Evolutionary conservation across 2,329 filamentous ascomycete genomes (phyloP), one percentile per base, ranked within the genome.

Genomic region (Aspergillus melleus): DNA sequence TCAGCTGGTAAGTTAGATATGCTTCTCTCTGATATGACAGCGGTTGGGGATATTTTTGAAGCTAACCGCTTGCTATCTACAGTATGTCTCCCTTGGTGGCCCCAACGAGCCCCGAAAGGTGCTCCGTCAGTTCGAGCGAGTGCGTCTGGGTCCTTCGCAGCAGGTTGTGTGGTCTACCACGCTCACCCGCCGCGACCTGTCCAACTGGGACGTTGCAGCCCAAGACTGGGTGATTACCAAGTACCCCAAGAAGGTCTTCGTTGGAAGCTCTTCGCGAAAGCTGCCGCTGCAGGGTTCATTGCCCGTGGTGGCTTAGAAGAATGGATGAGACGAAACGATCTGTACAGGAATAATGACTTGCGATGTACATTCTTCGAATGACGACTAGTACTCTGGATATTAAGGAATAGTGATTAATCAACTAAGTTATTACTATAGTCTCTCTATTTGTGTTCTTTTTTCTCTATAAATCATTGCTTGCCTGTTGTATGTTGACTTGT

Each of bases 151-250:
- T 4, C 84, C 91, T 0, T 91, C 91, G n/a, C 74, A 86, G 74
- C 86, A 83, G 54, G 81, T 79, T 3, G 85, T 82, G 2, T 96
- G 95, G 80, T 81, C 75, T 0, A 87, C 86, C 0, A 83, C 87
- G 16, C 76, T 97, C 57, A 92, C 88, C 6, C 84, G 93, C 44
- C 87, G 92, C 58, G 94, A 97, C 71, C 67, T 97, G 58, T 92
- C 89, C 73, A 95, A 92, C 79, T 97, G 94, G 93, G 91, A 96
- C 66, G 80, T 85, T 0, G 81, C 72, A 1, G 74, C 78, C n/a
- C 93, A 97, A 81, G 88, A 97, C 80, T 98, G 94, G 93, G 84
- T 92, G 50, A 80, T 88, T 56, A 80, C 79, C 30, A 68, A 78
- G 22, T 80, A 85, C 66, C 75, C 80, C 55, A 87, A 87, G 80